A percentile compares a stretch with the other conserved stretches of the same genome.
Conservation (phyloP, 306 rosid genomes). For the Cucumis cinereus region DNA sequence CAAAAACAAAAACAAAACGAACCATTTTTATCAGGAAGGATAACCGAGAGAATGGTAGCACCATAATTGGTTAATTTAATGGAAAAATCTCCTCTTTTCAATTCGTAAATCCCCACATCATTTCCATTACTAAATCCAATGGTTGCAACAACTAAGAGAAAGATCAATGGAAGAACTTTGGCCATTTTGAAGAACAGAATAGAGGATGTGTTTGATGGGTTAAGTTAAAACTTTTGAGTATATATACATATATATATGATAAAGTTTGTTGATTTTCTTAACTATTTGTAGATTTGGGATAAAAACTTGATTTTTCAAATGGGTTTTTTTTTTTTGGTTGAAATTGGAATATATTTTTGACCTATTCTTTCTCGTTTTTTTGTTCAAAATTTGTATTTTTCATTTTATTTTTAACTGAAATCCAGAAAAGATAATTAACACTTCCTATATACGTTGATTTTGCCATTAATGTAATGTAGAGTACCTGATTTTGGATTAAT, state of each 20-base stretch:
- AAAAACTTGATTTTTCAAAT: not conserved
- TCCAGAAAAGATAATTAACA: no score
- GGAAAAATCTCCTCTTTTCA: conserved; percentile 20
- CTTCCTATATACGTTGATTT: not conserved
- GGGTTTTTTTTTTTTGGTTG: not conserved
- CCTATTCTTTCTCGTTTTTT: not conserved
- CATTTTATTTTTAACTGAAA: not conserved
- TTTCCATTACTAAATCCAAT: conserved; percentile 6
- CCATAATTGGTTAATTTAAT: conserved; percentile 25
- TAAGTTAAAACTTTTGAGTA: not conserved
- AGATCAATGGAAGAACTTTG: not conserved
- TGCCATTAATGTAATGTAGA: not conserved
- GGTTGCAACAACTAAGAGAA: not conserved
- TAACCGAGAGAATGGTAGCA: conserved; percentile 21
- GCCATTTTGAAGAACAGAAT: conserved; percentile 9
- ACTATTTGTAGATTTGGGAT: not conserved
- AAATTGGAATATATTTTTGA: not conserved
- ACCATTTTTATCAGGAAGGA: conserved; percentile 29
- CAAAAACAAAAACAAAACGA: not conserved
- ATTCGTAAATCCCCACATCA: conserved; percentile 15
- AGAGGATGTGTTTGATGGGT: not conserved
- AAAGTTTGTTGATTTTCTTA: not conserved
- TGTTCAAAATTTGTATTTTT: not conserved
- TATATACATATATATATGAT: no score
- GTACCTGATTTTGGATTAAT: no score